Conservation (phyloP, 2,329 filamentous ascomycete species). For the Clarireedia paspali region DNA sequence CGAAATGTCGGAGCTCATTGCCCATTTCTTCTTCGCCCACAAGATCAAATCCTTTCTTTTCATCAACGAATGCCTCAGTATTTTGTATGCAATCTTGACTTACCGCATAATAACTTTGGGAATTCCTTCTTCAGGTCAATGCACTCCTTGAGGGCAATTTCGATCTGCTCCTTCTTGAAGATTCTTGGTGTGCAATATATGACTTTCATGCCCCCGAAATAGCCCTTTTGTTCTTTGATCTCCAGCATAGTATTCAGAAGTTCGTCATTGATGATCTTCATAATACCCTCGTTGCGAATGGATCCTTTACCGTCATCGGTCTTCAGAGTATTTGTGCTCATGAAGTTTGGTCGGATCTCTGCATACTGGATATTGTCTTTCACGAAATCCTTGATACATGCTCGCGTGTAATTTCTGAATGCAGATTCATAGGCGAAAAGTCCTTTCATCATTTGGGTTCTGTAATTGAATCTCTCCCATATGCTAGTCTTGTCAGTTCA, state of each 20-base stretch:
- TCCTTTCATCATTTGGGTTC: conserved; percentile 66
- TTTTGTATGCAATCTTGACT: conserved; percentile 20
- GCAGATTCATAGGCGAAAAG: conserved; percentile 60
- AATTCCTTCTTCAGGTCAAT: conserved; percentile 50
- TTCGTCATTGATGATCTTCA: conserved; percentile 51
- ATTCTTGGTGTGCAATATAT: conserved; percentile 65
- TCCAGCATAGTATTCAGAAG: conserved; percentile 40
- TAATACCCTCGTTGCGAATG: conserved; percentile 50
- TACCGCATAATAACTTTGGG: conserved; percentile 56
- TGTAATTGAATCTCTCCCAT: conserved; percentile 57
- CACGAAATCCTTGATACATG: conserved; percentile 54
- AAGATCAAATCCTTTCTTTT: conserved; percentile 55
- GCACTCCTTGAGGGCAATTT: conserved; percentile 51
- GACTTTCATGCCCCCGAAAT: conserved; percentile 59
- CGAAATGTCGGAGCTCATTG: conserved; percentile 51
- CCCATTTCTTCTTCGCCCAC: conserved; percentile 58
- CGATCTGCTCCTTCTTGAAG: conserved; percentile 42
- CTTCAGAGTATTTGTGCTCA: conserved; percentile 54
- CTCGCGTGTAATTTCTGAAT: conserved; percentile 51
- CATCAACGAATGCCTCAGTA: background rate
- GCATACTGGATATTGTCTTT: conserved; percentile 62
- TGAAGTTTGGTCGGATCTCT: conserved; percentile 63
- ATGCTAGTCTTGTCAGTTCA: conserved; percentile 31
- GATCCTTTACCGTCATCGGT: conserved; percentile 44
- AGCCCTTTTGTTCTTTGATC: conserved; percentile 32